phyloP scores from a whole-genome alignment of 768 basidiomycete species.

The Termitomyces sp. region DNA sequence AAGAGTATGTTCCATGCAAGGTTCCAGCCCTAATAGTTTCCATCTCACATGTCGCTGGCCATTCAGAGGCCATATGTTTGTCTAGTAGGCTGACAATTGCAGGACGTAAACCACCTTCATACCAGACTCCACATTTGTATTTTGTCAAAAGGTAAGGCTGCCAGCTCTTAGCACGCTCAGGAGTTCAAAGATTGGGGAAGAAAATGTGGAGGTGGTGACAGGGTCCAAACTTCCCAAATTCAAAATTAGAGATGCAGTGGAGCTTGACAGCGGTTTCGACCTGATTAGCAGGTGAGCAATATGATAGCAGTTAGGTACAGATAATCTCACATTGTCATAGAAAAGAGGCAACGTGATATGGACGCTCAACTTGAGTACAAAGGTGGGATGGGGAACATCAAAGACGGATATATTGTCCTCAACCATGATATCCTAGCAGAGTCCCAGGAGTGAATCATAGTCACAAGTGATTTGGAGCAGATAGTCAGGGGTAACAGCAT shows the following conservation, averaged over 20 bases:
- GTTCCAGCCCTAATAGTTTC: constrained; percentile 20
- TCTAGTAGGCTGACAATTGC: constrained; percentile 10
- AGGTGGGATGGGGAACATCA: background rate
- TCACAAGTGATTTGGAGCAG: constrained; percentile 8
- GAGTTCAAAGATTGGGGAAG: constrained; percentile 20
- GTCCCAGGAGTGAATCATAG: constrained; percentile 18
- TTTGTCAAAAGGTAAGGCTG: constrained; percentile 3
- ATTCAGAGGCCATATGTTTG: constrained; percentile 12
- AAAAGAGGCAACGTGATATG: background rate
- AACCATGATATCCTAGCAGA: constrained; percentile 10
- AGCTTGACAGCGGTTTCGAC: background rate
- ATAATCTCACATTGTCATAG: background rate
- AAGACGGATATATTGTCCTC: background rate
- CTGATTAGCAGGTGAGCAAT: background rate
- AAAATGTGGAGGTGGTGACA: constrained; percentile 19
- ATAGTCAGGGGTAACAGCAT: background rate
- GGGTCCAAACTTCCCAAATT: constrained; percentile 18
- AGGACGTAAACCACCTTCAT: constrained; percentile 20
- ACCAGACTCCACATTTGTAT: constrained; percentile 14
- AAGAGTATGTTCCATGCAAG: constrained; percentile 12
- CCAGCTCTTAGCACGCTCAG: background rate
- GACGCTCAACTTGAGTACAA: background rate
- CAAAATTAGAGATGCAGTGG: constrained; percentile 25
- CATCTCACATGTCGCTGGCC: constrained; percentile 17
- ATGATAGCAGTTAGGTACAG: too few relatives aligned